Conservation (phyloP, 2,329 filamentous ascomycete genomes). For the Aureobasidium musti region DNA sequence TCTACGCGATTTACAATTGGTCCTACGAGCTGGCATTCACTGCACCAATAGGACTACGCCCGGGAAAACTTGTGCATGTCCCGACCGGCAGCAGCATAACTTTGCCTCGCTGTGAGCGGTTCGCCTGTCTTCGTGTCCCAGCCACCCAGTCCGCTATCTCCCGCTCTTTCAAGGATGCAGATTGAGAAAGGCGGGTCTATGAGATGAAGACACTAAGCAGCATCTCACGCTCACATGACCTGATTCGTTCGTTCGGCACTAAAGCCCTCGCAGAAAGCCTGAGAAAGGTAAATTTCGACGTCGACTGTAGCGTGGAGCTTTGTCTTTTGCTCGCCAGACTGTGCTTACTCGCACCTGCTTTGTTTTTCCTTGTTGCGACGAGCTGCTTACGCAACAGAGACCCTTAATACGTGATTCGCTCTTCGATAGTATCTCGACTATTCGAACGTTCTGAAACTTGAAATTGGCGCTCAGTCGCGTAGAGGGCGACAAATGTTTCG, state of each 20-base stretch:
- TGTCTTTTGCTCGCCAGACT: constrained; percentile 11
- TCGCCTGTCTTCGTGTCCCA: neutral
- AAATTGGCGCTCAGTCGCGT: constrained; percentile 1
- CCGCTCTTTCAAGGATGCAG: constrained; percentile 1
- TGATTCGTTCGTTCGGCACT: constrained; percentile 16
- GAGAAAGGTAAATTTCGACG: constrained; percentile 37
- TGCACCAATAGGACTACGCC: constrained; percentile 21
- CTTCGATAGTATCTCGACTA: neutral
- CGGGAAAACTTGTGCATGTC: constrained; percentile 8
- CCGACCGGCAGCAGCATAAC: constrained; percentile 13
- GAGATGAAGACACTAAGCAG: constrained; percentile 31
- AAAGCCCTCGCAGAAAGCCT: constrained; percentile 33
- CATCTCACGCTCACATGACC: constrained; percentile 36
- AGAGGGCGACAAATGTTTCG: constrained; percentile 19
- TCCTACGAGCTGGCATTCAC: constrained; percentile 10
- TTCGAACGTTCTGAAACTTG: constrained; percentile 13
- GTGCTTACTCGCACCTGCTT: constrained; percentile 20
- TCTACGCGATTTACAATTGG: constrained; percentile 22
- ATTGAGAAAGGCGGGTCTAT: constrained; percentile 13
- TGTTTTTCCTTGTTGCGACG: neutral
- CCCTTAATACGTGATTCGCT: neutral
- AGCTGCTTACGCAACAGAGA: neutral
- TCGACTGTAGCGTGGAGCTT: constrained; percentile 32
- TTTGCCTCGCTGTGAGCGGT: constrained; percentile 9
- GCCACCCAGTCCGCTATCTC: constrained; percentile 7